phyloP scores from a whole-genome alignment of 2,329 filamentous ascomycete genomes.

The Ustulina deusta region DNA sequence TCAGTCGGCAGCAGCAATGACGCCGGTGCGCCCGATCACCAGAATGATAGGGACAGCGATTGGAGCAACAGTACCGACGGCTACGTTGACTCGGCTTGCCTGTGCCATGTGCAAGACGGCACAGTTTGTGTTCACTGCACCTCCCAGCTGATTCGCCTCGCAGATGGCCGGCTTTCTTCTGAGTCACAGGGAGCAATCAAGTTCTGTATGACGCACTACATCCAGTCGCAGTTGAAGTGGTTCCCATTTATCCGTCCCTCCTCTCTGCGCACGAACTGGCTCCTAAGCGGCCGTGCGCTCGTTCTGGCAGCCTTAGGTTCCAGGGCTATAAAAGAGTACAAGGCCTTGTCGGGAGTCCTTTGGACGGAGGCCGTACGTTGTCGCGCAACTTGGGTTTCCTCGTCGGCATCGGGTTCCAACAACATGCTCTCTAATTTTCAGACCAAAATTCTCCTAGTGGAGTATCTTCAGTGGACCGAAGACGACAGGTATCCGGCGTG shows the following conservation, averaged over 20 bases:
- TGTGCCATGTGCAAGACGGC: slow-evolving; percentile 25
- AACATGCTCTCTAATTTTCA: slow-evolving; percentile 19
- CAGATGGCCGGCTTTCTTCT: slow-evolving; percentile 17
- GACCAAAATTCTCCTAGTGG: slow-evolving; percentile 26
- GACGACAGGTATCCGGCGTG: background rate
- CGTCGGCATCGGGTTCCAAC: background rate
- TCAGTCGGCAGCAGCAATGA: background rate
- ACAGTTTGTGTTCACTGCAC: slow-evolving; percentile 28
- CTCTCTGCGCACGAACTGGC: slow-evolving; percentile 28
- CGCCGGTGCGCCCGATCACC: background rate
- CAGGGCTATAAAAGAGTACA: slow-evolving; percentile 32
- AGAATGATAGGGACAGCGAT: background rate
- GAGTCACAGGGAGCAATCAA: slow-evolving; percentile 24
- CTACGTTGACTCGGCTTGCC: background rate
- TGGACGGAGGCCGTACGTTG: slow-evolving; percentile 21
- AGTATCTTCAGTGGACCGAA: slow-evolving; percentile 31
- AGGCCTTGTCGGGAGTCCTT: slow-evolving; percentile 11
- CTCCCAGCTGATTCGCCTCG: slow-evolving; percentile 24
- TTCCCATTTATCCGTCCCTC: slow-evolving; percentile 27
- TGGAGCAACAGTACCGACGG: background rate
- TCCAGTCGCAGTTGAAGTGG: slow-evolving; percentile 35
- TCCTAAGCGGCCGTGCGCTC: slow-evolving; percentile 28
- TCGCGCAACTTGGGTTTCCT: background rate
- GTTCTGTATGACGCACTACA: slow-evolving; percentile 34
- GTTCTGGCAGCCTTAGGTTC: slow-evolving; percentile 29